These are phyloP conservation scores for Harringtonia lauricola DNA, from an alignment of 2,329 filamentous ascomycete genomes.

Conservation along the genomic window DNA sequence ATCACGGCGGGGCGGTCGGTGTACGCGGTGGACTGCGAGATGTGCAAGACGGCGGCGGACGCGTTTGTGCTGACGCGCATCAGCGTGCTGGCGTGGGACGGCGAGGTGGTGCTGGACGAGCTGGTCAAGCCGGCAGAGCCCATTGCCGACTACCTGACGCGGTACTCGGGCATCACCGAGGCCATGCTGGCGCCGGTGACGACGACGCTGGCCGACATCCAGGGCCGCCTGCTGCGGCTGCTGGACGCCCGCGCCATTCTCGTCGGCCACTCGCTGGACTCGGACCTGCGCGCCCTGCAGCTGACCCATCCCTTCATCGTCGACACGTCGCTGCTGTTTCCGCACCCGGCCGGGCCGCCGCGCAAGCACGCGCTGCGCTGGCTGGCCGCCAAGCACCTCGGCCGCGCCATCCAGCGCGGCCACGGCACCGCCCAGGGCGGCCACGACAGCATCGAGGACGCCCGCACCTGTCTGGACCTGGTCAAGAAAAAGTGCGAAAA, in stretches of 20 bases:
- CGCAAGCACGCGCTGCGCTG: constrained; percentile 87
- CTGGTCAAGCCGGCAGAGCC: constrained; percentile 81
- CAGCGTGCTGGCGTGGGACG: constrained; percentile 79
- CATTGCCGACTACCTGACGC: constrained; percentile 89
- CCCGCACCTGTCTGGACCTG: constrained; percentile 80
- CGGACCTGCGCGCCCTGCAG: constrained; percentile 72
- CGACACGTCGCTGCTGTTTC: constrained; percentile 83
- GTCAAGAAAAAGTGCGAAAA: constrained; percentile 94
- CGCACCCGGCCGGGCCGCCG: constrained; percentile 80
- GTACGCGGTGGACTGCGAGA: constrained; percentile 86
- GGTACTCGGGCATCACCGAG: constrained; percentile 84
- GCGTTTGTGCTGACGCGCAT: constrained; percentile 80
- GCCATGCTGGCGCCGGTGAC: constrained; percentile 74
- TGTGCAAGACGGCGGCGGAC: constrained; percentile 79
- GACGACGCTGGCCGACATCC: constrained; percentile 75
- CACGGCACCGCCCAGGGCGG: constrained; percentile 52
- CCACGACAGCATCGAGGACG: constrained; percentile 90
- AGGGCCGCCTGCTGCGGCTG: constrained; percentile 61
- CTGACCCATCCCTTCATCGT: constrained; percentile 88
- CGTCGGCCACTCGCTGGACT: constrained; percentile 71
- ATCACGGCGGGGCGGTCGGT: constrained; percentile 72
- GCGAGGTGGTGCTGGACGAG: constrained; percentile 72
- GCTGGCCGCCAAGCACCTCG: constrained; percentile 75
- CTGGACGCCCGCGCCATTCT: constrained; percentile 64
- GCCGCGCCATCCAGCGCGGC: constrained; percentile 77